These are phyloP conservation scores for Trichoderma sp. DNA, from an alignment of 2,329 filamentous ascomycete species.

Conservation along the genomic window DNA sequence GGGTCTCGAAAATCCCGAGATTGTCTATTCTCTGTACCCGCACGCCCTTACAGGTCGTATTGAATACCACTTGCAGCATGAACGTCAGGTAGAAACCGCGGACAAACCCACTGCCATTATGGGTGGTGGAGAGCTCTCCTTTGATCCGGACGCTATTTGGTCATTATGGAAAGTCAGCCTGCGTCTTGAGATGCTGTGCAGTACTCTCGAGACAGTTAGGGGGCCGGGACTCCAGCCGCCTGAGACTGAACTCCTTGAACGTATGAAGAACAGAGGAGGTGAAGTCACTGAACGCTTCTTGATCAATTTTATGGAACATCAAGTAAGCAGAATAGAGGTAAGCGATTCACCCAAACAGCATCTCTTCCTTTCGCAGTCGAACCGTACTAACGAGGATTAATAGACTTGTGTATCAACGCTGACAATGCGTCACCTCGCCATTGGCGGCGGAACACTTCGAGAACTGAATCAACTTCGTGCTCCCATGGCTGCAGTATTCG, in stretches of 20 bases:
- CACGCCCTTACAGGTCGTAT: conserved; percentile 83
- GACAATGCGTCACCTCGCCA: conserved; percentile 75
- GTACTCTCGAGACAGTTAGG: conserved; percentile 74
- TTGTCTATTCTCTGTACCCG: conserved; percentile 93
- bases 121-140: conserved; percentile 66
- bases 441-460: conserved; percentile 65
- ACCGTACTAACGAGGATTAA: conserved; percentile 7
- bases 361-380: background rate
- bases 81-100: conserved; percentile 49
- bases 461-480: conserved; percentile 73
- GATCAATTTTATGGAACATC: conserved; percentile 88
- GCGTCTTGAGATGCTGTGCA: conserved; percentile 91
- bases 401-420: conserved; percentile 83
- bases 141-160: conserved; percentile 88
- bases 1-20: conserved; percentile 94
- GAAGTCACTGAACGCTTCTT: conserved; percentile 89
- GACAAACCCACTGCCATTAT: conserved; percentile 65
- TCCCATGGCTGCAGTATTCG: conserved; percentile 75
- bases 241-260: conserved; percentile 80
- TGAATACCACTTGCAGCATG: conserved; percentile 63
- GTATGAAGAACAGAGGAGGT: conserved; percentile 67
- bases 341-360: conserved; percentile 39
- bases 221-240: conserved; percentile 71
- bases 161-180: conserved; percentile 86
- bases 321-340: conserved; percentile 95